phyloP scores from a whole-genome alignment of 345 rosid species.

The Toxicodendron radicans region DNA sequence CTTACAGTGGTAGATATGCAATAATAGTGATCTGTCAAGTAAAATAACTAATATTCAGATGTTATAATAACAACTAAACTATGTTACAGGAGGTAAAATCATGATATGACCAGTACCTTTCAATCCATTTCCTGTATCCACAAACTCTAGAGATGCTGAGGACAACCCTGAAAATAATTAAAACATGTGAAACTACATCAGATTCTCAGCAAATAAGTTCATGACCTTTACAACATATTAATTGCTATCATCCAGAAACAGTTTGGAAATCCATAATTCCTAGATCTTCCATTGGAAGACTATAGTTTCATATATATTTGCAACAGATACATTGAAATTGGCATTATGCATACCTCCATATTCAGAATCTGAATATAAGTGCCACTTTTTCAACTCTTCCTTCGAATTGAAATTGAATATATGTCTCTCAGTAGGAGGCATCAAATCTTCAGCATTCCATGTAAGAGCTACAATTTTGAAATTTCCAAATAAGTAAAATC shows the following conservation, averaged over 20 bases:
- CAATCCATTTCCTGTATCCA: conserved; percentile 48
- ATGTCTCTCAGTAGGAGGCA: conserved; percentile 72
- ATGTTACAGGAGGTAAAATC: background rate
- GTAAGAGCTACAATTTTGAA: conserved; percentile 56
- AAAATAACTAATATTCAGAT: conserved; percentile 2
- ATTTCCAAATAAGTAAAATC: conserved; percentile 5
- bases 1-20: background rate
- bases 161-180: conserved; percentile 61
- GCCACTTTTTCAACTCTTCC: conserved; percentile 87
- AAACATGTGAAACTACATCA: background rate
- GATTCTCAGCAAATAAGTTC: background rate
- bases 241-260: background rate
- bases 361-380: conserved; percentile 88
- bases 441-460: conserved; percentile 81
- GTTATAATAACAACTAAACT: background rate
- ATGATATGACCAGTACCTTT: conserved; percentile 36
- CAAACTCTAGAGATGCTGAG: conserved; percentile 81
- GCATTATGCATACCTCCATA: conserved; percentile 65
- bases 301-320: background rate
- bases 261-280: background rate
- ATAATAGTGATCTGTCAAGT: background rate
- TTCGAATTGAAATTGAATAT: conserved; percentile 73
- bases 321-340: background rate
- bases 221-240: background rate
- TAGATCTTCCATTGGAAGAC: background rate